Conservation (phyloP, 805 yeast species). For the Suhomyces xylopsoci region DNA sequence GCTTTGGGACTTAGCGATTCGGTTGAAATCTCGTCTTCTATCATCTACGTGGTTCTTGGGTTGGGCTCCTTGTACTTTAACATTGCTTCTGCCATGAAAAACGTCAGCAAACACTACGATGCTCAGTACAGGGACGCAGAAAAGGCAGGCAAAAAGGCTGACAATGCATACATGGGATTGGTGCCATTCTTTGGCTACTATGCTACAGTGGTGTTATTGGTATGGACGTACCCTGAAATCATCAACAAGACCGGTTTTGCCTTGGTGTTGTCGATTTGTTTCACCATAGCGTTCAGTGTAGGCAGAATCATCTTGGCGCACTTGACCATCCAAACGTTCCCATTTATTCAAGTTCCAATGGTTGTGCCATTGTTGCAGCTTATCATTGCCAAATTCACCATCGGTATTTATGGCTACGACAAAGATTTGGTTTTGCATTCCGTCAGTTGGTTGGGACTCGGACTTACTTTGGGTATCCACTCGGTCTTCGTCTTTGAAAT, state of each 20-base stretch:
- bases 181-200: slow-evolving; percentile 65
- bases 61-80: slow-evolving; percentile 58
- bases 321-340: slow-evolving; percentile 76
- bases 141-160: slow-evolving; percentile 37
- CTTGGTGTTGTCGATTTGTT: slow-evolving; percentile 65
- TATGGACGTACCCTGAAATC: slow-evolving; percentile 50
- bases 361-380: slow-evolving; percentile 58
- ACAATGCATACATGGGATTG: slow-evolving; percentile 49
- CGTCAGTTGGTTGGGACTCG: slow-evolving; percentile 63
- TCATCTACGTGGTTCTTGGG: slow-evolving; percentile 49
- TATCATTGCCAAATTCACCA: slow-evolving; percentile 30
- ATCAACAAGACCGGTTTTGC: slow-evolving; percentile 49
- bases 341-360: slow-evolving; percentile 67
- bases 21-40: slow-evolving; percentile 37
- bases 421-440: slow-evolving; percentile 45
- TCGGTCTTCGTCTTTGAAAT: slow-evolving; percentile 71
- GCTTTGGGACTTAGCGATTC: slow-evolving; percentile 25
- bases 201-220: slow-evolving; percentile 44
- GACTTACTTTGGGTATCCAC: slow-evolving; percentile 66
- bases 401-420: slow-evolving; percentile 36
- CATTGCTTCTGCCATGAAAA: slow-evolving; percentile 62
- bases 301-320: slow-evolving; percentile 89
- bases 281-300: slow-evolving; percentile 78
- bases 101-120: slow-evolving; percentile 50
- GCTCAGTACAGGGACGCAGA: slow-evolving; percentile 18